These are phyloP conservation scores for Apophysomyces trapeziformis DNA, from an alignment of 371 early-diverging fungal species.

Conservation along the genomic window DNA sequence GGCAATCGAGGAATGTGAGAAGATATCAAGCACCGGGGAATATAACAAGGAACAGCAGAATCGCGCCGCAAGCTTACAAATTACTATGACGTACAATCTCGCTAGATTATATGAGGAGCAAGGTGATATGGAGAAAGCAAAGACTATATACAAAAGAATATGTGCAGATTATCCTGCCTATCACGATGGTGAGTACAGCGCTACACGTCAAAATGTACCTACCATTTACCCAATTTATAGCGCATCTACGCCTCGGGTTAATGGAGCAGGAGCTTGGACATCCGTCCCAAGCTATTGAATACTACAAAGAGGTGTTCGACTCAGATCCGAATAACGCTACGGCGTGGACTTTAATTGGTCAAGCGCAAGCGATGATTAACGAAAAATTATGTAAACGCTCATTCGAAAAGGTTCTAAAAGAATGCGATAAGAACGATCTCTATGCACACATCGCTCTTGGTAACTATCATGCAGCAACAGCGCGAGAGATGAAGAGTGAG, in stretches of 20 bases:
- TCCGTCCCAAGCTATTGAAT: conserved; percentile 63
- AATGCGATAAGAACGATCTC: conserved; percentile 78
- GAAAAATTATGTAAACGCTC: conserved; percentile 70
- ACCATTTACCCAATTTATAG: conserved; percentile 27
- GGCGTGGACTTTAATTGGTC: conserved; percentile 78
- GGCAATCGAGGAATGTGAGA: conserved; percentile 44
- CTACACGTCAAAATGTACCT: background rate
- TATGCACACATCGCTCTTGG: conserved; percentile 85
- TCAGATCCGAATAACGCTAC: conserved; percentile 64
- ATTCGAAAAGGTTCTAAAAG: conserved; percentile 78
- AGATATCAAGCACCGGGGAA: background rate
- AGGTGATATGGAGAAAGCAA: conserved; percentile 66
- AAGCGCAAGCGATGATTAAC: conserved; percentile 60
- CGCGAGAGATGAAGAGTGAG: conserved; percentile 55
- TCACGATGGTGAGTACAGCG: conserved; percentile 52
- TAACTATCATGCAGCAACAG: conserved; percentile 75
- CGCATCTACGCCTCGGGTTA: conserved; percentile 78
- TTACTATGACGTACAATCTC: conserved; percentile 81
- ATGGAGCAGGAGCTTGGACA: conserved; percentile 60
- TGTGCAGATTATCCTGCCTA: conserved; percentile 74
- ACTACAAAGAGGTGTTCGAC: conserved; percentile 68
- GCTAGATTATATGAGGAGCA: conserved; percentile 79
- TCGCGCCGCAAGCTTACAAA: conserved; percentile 26
- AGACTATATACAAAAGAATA: conserved; percentile 66
- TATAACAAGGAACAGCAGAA: conserved; percentile 12